These are phyloP conservation scores for Amanita subjunquillea DNA, from an alignment of 768 basidiomycete species.

Conservation along the genomic window DNA sequence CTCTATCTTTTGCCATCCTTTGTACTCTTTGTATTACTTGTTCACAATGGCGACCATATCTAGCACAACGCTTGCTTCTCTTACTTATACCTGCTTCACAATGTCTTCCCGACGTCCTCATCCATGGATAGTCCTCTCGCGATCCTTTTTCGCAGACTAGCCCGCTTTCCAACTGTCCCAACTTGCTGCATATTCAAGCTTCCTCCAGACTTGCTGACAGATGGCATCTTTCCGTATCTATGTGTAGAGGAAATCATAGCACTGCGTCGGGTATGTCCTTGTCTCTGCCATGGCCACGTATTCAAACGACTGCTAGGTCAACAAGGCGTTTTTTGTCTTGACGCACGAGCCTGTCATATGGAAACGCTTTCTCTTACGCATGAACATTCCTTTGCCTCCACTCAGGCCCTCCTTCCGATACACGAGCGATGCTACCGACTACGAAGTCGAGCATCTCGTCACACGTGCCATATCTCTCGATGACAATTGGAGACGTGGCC, in stretches of 20 bases:
- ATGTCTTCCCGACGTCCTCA: not conserved
- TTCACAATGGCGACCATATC: not conserved
- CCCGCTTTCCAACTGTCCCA: constrained; percentile 9
- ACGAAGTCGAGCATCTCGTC: constrained; percentile 48
- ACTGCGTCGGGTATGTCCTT: constrained; percentile 29
- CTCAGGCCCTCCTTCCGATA: constrained; percentile 49
- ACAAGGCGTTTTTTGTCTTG: constrained; percentile 47
- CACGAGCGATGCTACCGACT: constrained; percentile 22
- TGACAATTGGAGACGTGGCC: constrained; percentile 41
- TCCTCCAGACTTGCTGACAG: constrained; percentile 30
- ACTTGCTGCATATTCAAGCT: constrained; percentile 20
- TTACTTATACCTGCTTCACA: not conserved
- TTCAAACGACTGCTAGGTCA: constrained; percentile 29
- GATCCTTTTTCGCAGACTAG: constrained; percentile 12
- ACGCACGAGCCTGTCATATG: constrained; percentile 62
- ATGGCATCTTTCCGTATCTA: constrained; percentile 31
- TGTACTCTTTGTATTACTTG: constrained; percentile 3
- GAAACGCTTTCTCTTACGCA: constrained; percentile 48
- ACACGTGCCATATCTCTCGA: constrained; percentile 50
- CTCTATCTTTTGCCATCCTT: constrained; percentile 2
- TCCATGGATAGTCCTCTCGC: not conserved
- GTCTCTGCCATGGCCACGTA: not conserved
- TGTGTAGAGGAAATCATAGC: constrained; percentile 35
- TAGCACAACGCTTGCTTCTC: not conserved
- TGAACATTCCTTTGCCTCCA: constrained; percentile 49